Conservation (phyloP, 2,329 filamentous ascomycete species). For the Cordyceps cicadae region DNA sequence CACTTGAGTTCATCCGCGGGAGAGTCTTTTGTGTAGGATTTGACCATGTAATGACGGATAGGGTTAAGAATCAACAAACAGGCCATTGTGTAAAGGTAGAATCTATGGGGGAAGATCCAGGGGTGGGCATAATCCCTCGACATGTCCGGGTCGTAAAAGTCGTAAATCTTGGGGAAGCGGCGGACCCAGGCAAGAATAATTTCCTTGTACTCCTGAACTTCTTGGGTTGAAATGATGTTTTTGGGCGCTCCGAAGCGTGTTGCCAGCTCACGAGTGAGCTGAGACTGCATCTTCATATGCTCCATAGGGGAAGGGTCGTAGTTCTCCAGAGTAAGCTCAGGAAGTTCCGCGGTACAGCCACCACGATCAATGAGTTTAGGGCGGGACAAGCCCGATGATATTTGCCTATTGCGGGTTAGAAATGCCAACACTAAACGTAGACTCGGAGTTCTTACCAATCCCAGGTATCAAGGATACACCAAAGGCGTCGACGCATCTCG, state of each 20-base stretch:
- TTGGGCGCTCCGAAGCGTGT: slow-evolving; percentile 20
- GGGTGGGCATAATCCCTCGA: slow-evolving; percentile 30
- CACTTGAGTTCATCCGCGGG: slow-evolving; percentile 26
- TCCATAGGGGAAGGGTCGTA: slow-evolving; percentile 24
- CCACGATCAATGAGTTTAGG: slow-evolving; percentile 28
- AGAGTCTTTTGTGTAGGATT: slow-evolving; percentile 21
- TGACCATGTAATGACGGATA: slow-evolving; percentile 38
- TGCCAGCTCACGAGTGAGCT: slow-evolving; percentile 18
- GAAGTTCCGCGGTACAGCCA: slow-evolving; percentile 25
- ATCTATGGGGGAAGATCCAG: slow-evolving; percentile 38
- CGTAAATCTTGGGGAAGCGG: slow-evolving; percentile 33
- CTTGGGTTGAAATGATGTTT: slow-evolving; percentile 19
- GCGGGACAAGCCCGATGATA: slow-evolving; percentile 25
- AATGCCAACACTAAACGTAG: neutral
- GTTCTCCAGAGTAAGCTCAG: slow-evolving; percentile 25
- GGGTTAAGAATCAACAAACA: slow-evolving; percentile 39
- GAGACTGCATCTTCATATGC: slow-evolving; percentile 24
- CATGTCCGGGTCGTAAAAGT: slow-evolving; percentile 30
- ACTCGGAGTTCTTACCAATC: slow-evolving; percentile 21
- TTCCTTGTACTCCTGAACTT: slow-evolving; percentile 21
- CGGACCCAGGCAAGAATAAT: slow-evolving; percentile 33
- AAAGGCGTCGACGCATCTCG: slow-evolving; percentile 24
- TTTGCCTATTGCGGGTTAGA: slow-evolving; percentile 20
- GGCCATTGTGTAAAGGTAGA: slow-evolving; percentile 35
- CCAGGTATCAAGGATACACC: slow-evolving; percentile 27